phyloP scores from a whole-genome alignment of 371 early-diverging fungal species.

The Lichtheimia ramosa region DNA sequence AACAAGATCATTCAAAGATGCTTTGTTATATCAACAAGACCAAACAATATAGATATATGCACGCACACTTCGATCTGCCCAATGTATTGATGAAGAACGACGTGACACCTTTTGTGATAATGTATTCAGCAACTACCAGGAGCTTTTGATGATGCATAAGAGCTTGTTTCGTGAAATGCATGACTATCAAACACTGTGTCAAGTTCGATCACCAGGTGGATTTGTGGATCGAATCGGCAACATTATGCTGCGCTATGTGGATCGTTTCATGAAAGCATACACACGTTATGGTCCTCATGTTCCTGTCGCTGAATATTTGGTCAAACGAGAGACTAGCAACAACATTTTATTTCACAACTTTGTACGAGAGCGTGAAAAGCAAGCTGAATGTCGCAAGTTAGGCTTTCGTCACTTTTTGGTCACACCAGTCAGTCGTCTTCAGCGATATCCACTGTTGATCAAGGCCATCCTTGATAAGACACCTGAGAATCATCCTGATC shows the following conservation, averaged over 20 bases:
- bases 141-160: constrained; percentile 70
- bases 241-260: constrained; percentile 71
- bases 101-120: constrained; percentile 69
- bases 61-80: constrained; percentile 26
- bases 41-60: constrained; percentile 23
- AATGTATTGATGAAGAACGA: constrained; percentile 55
- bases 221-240: constrained; percentile 84
- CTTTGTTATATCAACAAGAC: neutral
- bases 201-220: constrained; percentile 46
- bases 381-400: constrained; percentile 65
- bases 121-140: constrained; percentile 81
- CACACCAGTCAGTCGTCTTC: constrained; percentile 82
- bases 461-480: constrained; percentile 80
- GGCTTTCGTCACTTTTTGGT: constrained; percentile 55
- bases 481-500: constrained; percentile 74
- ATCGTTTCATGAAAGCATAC: constrained; percentile 70
- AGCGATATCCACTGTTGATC: constrained; percentile 86
- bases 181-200: constrained; percentile 62
- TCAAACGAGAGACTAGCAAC: constrained; percentile 70
- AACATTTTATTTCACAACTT: constrained; percentile 75
- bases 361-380: constrained; percentile 58
- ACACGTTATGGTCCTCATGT: constrained; percentile 87
- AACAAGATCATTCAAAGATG: neutral
- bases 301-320: constrained; percentile 73
- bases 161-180: constrained; percentile 66